phyloP scores from a whole-genome alignment of 768 basidiomycete genomes.

The Pisolithus microcarpus region DNA sequence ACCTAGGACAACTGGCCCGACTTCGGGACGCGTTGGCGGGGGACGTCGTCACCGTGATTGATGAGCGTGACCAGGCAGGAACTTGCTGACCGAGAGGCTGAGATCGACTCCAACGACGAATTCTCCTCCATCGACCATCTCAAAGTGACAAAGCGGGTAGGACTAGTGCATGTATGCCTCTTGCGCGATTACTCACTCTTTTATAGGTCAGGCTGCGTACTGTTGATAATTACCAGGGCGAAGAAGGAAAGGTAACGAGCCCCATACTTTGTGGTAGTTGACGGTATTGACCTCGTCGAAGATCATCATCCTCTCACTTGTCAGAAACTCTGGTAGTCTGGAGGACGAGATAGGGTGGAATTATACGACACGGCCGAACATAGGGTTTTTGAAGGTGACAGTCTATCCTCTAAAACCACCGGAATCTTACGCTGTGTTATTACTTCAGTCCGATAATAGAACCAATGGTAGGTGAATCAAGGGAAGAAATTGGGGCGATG shows the following conservation, averaged over 20 bases:
- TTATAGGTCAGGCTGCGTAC: constrained; percentile 61
- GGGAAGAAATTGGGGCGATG: not conserved
- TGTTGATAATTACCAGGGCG: constrained; percentile 74
- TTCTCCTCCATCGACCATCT: constrained; percentile 37
- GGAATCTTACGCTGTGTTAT: not conserved
- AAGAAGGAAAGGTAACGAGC: constrained; percentile 48
- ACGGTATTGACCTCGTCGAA: constrained; percentile 16
- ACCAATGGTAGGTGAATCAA: constrained; percentile 39
- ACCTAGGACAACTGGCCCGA: constrained; percentile 43
- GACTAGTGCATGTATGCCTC: constrained; percentile 8
- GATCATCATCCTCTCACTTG: constrained; percentile 68
- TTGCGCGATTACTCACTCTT: not conserved
- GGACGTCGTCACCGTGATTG: constrained; percentile 56
- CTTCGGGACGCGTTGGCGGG: constrained; percentile 35
- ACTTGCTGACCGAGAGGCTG: constrained; percentile 46
- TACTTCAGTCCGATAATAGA: constrained; percentile 46
- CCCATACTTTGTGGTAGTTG: not conserved
- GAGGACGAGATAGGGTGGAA: constrained; percentile 23
- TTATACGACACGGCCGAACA: constrained; percentile 28
- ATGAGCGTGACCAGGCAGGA: constrained; percentile 60
- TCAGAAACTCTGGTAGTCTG: constrained; percentile 57
- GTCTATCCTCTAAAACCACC: not conserved
- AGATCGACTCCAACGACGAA: constrained; percentile 28
- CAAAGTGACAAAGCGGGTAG: constrained; percentile 45
- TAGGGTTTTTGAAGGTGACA: constrained; percentile 68